phyloP scores from a whole-genome alignment of 345 rosid species.

The Carallia brachiata region DNA sequence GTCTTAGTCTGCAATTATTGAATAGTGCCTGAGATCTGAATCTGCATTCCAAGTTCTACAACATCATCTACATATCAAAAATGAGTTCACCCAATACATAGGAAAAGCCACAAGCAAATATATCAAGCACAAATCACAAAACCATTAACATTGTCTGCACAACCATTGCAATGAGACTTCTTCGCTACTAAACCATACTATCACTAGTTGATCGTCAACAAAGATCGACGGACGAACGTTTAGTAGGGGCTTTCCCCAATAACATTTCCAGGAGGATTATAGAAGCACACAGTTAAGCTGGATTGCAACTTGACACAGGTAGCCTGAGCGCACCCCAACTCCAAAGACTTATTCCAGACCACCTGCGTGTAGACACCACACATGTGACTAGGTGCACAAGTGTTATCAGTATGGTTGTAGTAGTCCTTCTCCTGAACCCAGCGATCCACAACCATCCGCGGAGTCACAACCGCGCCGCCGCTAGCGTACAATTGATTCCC shows the following conservation, averaged over 20 bases:
- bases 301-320: constrained; percentile 46
- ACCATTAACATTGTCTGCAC: no score
- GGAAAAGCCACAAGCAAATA: no score
- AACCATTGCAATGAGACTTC: no score
- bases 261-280: constrained; percentile 77
- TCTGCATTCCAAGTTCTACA: no score
- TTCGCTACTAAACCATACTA: no score
- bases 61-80: no score
- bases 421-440: constrained; percentile 71
- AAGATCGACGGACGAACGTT: not conserved
- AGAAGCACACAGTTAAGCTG: constrained; percentile 70
- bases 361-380: constrained; percentile 85
- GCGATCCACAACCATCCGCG: constrained; percentile 54
- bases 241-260: constrained; percentile 76
- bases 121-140: no score
- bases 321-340: constrained; percentile 72
- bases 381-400: constrained; percentile 48
- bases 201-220: no score
- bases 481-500: constrained; percentile 66
- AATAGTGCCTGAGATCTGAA: no score
- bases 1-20: no score
- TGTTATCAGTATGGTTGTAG: constrained; percentile 52
- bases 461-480: constrained; percentile 54
- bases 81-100: no score
- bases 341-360: constrained; percentile 70